phyloP scores from a whole-genome alignment of 2,329 filamentous ascomycete species.

The Emmonsia crescens region DNA sequence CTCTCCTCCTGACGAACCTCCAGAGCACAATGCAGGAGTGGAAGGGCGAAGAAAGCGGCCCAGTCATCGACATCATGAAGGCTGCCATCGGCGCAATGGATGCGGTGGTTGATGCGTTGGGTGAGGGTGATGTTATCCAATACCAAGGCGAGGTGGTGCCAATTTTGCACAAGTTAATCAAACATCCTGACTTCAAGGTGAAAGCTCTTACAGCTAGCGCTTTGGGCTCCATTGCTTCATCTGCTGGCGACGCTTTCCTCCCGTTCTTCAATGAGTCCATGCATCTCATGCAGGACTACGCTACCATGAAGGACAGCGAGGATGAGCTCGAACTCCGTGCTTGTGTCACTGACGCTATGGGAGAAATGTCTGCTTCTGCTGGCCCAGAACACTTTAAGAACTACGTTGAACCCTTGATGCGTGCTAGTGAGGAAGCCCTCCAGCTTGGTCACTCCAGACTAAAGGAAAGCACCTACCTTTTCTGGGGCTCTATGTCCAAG shows the following conservation, averaged over 20 bases:
- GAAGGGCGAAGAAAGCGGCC: slow-evolving; percentile 55
- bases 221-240: slow-evolving; percentile 79
- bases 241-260: slow-evolving; percentile 69
- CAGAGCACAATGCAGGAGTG: slow-evolving; percentile 64
- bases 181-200: slow-evolving; percentile 75
- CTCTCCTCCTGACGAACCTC: slow-evolving; percentile 76
- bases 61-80: slow-evolving; percentile 76
- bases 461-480: slow-evolving; percentile 91
- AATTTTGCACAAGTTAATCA: slow-evolving; percentile 72
- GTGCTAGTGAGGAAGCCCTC: slow-evolving; percentile 81
- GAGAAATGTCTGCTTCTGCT: slow-evolving; percentile 81
- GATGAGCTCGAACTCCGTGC: slow-evolving; percentile 84
- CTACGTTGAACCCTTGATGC: slow-evolving; percentile 83
- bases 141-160: slow-evolving; percentile 77
- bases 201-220: slow-evolving; percentile 84
- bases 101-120: slow-evolving; percentile 74
- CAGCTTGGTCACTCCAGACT: slow-evolving; percentile 80
- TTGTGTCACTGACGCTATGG: slow-evolving; percentile 84
- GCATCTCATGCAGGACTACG: slow-evolving; percentile 74
- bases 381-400: slow-evolving; percentile 78
- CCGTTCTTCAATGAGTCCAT: slow-evolving; percentile 91
- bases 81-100: slow-evolving; percentile 85
- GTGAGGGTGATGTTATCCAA: slow-evolving; percentile 65
- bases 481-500: slow-evolving; percentile 91
- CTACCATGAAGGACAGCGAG: slow-evolving; percentile 75